Evolutionary conservation across 2,329 filamentous ascomycete species (phyloP).

Genomic region (Dactylella cylindrospora): DNA sequence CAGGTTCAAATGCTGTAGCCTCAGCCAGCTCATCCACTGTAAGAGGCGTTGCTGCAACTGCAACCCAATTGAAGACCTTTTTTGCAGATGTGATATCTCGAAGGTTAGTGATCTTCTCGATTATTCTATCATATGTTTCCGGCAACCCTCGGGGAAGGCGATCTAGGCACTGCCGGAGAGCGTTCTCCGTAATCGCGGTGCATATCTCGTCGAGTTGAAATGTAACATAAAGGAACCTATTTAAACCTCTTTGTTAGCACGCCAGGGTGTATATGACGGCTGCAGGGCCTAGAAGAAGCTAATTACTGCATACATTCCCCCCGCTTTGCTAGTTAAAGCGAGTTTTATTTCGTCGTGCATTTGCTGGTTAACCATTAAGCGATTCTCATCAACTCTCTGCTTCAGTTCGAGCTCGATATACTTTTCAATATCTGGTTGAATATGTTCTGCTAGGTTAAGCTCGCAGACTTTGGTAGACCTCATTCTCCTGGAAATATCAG

Average conservation of each 20-base stretch:
- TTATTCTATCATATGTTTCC: constrained; percentile 50
- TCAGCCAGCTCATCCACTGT: constrained; percentile 53
- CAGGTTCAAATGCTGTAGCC: constrained; percentile 50
- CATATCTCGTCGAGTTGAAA: constrained; percentile 52
- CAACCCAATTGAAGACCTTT: constrained; percentile 51
- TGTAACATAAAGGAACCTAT: constrained; percentile 54
- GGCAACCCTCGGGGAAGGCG: constrained; percentile 50
- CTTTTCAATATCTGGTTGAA: constrained; percentile 1
- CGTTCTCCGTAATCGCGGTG: constrained; percentile 50
- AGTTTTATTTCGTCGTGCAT: constrained; percentile 46
- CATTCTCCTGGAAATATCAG: constrained; percentile 31
- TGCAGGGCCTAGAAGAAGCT: neutral
- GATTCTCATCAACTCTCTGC: neutral
- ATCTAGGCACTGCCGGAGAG: constrained; percentile 49
- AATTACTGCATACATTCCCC: constrained; percentile 51
- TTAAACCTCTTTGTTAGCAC: constrained; percentile 9
- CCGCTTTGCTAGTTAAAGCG: constrained; percentile 47
- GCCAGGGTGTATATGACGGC: constrained; percentile 1
- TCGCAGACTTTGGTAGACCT: neutral
- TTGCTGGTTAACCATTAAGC: neutral
- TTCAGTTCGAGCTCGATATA: constrained; percentile 6
- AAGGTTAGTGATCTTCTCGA: constrained; percentile 47
- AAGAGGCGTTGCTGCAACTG: constrained; percentile 50
- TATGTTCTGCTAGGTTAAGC: neutral
- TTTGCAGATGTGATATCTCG: constrained; percentile 42